Evolutionary conservation across 2,329 filamentous ascomycete genomes (phyloP), one percentile per base, ranked within the genome.

Genomic region (Fusarium goolgardi): DNA sequence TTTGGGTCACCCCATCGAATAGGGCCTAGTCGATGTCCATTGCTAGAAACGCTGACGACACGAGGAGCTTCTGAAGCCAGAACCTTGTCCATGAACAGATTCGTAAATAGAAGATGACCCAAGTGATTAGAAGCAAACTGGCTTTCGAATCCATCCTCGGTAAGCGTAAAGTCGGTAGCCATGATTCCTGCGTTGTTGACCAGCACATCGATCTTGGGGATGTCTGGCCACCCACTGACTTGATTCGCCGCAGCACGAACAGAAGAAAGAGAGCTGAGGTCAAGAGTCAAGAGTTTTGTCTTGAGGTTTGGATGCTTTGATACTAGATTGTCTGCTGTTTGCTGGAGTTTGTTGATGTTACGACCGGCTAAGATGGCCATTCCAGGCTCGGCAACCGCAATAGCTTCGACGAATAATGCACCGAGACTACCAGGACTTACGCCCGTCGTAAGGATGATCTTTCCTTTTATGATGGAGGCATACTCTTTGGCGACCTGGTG

Each of bases 71-170:
- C 25, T 6, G 59, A 47, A 8, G 45, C 31, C 2, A 64, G 11
- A 4, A 59, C 21, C 5, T 47, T 64, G 0, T 52, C n/a, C 0
- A 64, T 44, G 11, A 64, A 39, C 0, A 64, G 11, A n/a, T 64
- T 64, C 3, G 61, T 64, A 23, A 64, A 64, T 1, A 64, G 13
- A 0, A 64, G 64, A 46, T 64, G 61, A 0, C 61, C 59, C 0
- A 64, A 43, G 12, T 64, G 59, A 8, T 64, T 64, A 10, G 59
- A 64, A 5, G 45, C 59, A 4, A 64, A 39, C 21, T 64, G 59
- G 1, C 6, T 47, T 32, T 64, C 61, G 8, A 64, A 64, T 0
- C 61, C 61, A 2, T 64, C 53, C 2, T 64, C 40, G 8, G 61
- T 59, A 0, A 64, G 59, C 6, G 25, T 39, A 3, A 64, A 64